phyloP scores from a whole-genome alignment of 805 yeast species.

The Yarrowia sp. region DNA sequence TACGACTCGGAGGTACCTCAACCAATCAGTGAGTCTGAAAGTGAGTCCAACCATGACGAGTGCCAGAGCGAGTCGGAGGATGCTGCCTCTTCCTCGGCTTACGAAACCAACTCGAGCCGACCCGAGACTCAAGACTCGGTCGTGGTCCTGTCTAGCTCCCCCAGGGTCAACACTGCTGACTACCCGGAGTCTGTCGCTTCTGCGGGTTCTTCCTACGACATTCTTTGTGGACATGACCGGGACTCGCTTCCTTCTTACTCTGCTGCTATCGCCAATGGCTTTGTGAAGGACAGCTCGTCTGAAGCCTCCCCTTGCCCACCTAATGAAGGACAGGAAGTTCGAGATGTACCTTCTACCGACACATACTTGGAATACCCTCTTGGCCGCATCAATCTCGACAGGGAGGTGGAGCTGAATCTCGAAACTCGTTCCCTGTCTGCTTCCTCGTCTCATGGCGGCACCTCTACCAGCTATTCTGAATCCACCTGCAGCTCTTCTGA shows the following conservation, averaged over 20 bases:
- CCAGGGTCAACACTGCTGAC: slow-evolving; percentile 13
- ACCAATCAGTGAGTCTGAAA: neutral
- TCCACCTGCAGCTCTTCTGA: slow-evolving; percentile 19
- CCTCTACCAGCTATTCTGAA: slow-evolving; percentile 1
- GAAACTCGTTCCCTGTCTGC: neutral
- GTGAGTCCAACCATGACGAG: neutral
- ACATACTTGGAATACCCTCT: neutral
- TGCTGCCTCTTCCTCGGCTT: neutral
- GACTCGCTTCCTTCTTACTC: slow-evolving; percentile 16
- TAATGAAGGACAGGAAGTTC: neutral
- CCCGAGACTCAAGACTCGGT: slow-evolving; percentile 1
- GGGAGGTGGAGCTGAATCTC: neutral
- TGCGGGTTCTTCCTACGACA: neutral
- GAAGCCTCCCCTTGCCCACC: neutral
- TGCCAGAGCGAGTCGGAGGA: slow-evolving; percentile 6
- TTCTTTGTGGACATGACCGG: neutral
- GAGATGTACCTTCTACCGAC: neutral
- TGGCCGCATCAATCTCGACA: neutral
- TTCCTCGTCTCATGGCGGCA: neutral
- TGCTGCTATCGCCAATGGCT: slow-evolving; percentile 3
- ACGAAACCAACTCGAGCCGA: slow-evolving; percentile 14
- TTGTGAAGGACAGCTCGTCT: neutral
- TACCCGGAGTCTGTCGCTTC: slow-evolving; percentile 13
- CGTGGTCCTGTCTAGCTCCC: slow-evolving; percentile 12
- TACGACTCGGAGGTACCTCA: slow-evolving; percentile 11